phyloP scores from a whole-genome alignment of 768 basidiomycete species.

The Rhizopogon salebrosus region DNA sequence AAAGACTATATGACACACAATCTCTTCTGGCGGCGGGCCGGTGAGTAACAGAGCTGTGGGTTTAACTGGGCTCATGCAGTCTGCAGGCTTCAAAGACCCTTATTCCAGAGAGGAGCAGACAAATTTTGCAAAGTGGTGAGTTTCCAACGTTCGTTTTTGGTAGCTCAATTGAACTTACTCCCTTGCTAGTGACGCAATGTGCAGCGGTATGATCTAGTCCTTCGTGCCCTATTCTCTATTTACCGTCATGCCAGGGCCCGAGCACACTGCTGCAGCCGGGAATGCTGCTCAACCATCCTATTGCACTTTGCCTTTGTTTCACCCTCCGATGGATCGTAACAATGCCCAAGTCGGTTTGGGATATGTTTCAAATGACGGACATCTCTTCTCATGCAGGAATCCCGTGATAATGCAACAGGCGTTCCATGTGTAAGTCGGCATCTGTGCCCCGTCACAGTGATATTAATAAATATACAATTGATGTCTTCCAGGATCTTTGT shows the following conservation, averaged over 20 bases:
- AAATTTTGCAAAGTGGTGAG: constrained; percentile 51
- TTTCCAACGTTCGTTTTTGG: neutral
- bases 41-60: constrained; percentile 22
- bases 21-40: constrained; percentile 55
- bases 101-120: constrained; percentile 54
- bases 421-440: constrained; percentile 50
- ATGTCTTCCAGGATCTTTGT: constrained; percentile 42
- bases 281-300: constrained; percentile 44
- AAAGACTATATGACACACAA: constrained; percentile 55
- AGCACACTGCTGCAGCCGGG: constrained; percentile 38
- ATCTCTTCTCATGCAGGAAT: constrained; percentile 48
- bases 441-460: neutral
- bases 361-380: constrained; percentile 53
- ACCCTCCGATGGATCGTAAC: constrained; percentile 29
- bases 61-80: neutral
- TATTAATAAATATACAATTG: neutral
- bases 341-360: constrained; percentile 29
- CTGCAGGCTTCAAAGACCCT: constrained; percentile 56
- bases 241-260: constrained; percentile 32
- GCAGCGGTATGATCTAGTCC: constrained; percentile 30
- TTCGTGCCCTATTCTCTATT: neutral
- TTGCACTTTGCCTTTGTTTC: constrained; percentile 52
- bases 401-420: constrained; percentile 48
- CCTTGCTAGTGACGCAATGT: constrained; percentile 42
- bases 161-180: neutral